phyloP scores from a whole-genome alignment of 352 stramenopile species.

The Pythium pyrilobum region DNA sequence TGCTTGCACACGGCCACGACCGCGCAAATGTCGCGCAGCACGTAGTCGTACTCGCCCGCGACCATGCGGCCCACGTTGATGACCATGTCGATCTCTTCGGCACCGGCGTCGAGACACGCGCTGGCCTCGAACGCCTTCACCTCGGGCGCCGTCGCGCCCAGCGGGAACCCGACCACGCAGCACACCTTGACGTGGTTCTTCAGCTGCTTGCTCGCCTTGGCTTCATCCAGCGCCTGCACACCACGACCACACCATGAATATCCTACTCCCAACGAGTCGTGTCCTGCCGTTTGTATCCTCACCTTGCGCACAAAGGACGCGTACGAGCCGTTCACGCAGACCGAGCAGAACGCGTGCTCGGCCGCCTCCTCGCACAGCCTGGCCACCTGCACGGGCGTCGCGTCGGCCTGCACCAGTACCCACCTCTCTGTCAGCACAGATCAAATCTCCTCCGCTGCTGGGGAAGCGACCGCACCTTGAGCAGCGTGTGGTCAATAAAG shows the following conservation, averaged over 20 bases:
- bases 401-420: conserved; percentile 32
- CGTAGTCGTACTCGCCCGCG: conserved; percentile 62
- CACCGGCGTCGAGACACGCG: conserved; percentile 56
- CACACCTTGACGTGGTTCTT: conserved; percentile 66
- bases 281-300: neutral
- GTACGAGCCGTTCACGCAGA: conserved; percentile 82
- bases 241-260: neutral
- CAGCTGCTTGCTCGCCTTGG: conserved; percentile 25
- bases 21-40: conserved; percentile 67
- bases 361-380: conserved; percentile 65
- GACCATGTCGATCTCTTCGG: conserved; percentile 88
- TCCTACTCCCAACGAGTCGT: neutral
- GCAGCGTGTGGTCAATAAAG: conserved; percentile 78
- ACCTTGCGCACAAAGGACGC: conserved; percentile 57
- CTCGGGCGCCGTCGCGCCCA: conserved; percentile 49
- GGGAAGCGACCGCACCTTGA: conserved; percentile 37
- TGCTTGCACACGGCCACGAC: conserved; percentile 66
- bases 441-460: neutral
- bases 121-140: conserved; percentile 74
- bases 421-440: no score
- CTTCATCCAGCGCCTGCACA: conserved; percentile 36
- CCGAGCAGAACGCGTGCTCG: conserved; percentile 64
- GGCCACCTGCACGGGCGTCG: conserved; percentile 54
- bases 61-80: conserved; percentile 70
- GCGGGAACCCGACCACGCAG: conserved; percentile 76